Evolutionary conservation across 352 stramenopile species (phyloP).

Genomic region (Pythium aphanidermatum): DNA sequence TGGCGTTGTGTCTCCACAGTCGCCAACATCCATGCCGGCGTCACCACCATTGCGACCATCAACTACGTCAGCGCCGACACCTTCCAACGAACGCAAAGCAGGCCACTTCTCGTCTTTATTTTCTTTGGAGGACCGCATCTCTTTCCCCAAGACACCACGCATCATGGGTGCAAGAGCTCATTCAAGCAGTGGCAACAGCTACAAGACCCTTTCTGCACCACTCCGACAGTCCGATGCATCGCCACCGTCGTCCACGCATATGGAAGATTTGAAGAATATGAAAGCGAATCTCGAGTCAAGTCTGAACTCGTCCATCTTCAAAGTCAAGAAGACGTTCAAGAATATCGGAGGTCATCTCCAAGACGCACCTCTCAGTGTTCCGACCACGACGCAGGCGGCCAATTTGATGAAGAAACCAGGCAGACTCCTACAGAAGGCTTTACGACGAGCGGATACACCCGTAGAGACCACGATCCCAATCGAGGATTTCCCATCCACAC

Average conservation of each 20-base stretch:
- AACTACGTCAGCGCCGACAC: too few relatives aligned
- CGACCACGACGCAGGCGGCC: conserved; percentile 29
- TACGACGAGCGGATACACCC: conserved; percentile 9
- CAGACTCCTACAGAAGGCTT: conserved; percentile 52
- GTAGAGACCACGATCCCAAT: conserved; percentile 2
- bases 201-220: not conserved
- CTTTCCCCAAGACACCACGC: conserved; percentile 41
- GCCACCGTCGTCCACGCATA: conserved; percentile 11
- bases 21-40: conserved; percentile 3
- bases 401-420: conserved; percentile 70
- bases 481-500: conserved; percentile 5
- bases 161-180: conserved; percentile 23
- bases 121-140: conserved; percentile 54
- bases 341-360: conserved; percentile 53
- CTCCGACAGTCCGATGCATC: not conserved
- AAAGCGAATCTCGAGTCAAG: conserved; percentile 70
- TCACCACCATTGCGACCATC: conserved; percentile 9
- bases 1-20: conserved; percentile 12
- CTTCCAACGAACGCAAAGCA: conserved; percentile 21
- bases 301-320: conserved; percentile 61
- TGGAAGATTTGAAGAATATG: conserved; percentile 71
- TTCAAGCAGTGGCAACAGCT: not conserved
- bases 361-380: conserved; percentile 7
- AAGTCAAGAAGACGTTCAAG: conserved; percentile 66
- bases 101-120: conserved; percentile 42